Evolutionary conservation across 2,329 filamentous ascomycete species (phyloP).

Genomic region (Fusarium siculi): DNA sequence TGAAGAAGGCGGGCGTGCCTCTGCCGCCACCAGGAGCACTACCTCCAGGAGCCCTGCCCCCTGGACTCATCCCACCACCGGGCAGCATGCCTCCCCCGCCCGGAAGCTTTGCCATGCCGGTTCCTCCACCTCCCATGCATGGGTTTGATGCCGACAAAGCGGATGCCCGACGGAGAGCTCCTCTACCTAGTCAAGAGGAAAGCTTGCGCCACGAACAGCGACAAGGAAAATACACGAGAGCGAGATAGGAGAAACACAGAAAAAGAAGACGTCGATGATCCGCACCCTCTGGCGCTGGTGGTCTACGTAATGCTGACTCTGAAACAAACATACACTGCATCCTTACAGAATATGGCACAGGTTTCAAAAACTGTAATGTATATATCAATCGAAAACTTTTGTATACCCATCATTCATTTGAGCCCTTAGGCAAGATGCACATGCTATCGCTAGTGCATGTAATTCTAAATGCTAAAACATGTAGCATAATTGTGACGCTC

Average conservation of each 20-base stretch:
- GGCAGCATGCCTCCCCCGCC: constrained; percentile 49
- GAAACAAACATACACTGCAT: background rate
- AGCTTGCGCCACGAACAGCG: constrained; percentile 82
- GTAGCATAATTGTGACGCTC: background rate
- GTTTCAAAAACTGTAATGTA: constrained; percentile 9
- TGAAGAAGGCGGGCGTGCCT: constrained; percentile 72
- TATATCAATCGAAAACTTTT: constrained; percentile 14
- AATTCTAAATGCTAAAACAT: background rate
- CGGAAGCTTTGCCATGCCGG: constrained; percentile 48
- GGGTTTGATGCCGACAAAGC: constrained; percentile 48
- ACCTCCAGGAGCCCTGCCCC: constrained; percentile 58
- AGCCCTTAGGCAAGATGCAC: background rate
- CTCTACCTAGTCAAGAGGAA: constrained; percentile 85
- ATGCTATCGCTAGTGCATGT: background rate
- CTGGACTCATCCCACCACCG: constrained; percentile 57
- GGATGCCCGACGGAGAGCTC: constrained; percentile 65
- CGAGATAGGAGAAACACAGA: constrained; percentile 50
- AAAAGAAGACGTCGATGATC: constrained; percentile 13
- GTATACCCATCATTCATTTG: constrained; percentile 8
- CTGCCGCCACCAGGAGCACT: constrained; percentile 63
- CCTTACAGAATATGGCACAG: background rate
- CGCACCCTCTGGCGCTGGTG: constrained; percentile 42
- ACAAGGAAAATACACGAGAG: constrained; percentile 68
- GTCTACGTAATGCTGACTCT: constrained; percentile 15
- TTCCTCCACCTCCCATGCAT: constrained; percentile 54